These are phyloP conservation scores for Naganishia friedmannii DNA, from an alignment of 768 basidiomycete species.

Conservation along the genomic window DNA sequence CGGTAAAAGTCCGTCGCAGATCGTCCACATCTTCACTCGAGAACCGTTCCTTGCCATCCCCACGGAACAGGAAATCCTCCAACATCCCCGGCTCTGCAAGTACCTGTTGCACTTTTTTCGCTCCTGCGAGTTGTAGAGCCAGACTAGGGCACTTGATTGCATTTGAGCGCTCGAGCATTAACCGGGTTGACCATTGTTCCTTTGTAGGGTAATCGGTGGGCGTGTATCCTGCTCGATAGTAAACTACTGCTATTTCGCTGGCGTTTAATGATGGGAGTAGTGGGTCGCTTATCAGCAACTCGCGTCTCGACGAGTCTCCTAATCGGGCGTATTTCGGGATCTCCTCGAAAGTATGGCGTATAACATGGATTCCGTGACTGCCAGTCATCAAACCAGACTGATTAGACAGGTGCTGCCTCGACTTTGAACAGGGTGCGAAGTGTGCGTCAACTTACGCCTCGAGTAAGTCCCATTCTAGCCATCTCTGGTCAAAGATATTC, in stretches of 20 bases:
- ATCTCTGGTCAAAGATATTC: conserved; percentile 90
- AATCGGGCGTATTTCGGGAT: conserved; percentile 63
- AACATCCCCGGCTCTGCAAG: conserved; percentile 70
- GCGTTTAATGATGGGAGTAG: conserved; percentile 51
- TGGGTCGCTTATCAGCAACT: conserved; percentile 48
- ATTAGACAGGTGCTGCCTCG: neutral
- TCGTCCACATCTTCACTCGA: conserved; percentile 55
- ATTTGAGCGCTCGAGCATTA: conserved; percentile 70
- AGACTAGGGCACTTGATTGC: conserved; percentile 93
- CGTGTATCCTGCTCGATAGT: conserved; percentile 85
- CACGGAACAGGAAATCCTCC: conserved; percentile 63
- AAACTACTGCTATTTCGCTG: conserved; percentile 76
- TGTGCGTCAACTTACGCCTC: conserved; percentile 60
- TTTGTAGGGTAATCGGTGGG: conserved; percentile 73
- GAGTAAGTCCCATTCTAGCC: conserved; percentile 79
- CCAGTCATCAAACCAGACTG: neutral
- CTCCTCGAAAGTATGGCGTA: conserved; percentile 73
- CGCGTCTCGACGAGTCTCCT: conserved; percentile 30
- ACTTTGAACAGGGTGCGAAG: neutral
- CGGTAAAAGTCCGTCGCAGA: conserved; percentile 76
- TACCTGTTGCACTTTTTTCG: conserved; percentile 92
- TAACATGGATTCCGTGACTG: conserved; percentile 71
- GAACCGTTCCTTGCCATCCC: conserved; percentile 24
- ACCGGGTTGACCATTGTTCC: conserved; percentile 64
- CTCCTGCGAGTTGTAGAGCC: conserved; percentile 87